Percentiles rank a stretch among this genome's conserved stretches.
phyloP scores from a whole-genome alignment of 1,284 basidiomycete species.

The Irpex sp. region DNA sequence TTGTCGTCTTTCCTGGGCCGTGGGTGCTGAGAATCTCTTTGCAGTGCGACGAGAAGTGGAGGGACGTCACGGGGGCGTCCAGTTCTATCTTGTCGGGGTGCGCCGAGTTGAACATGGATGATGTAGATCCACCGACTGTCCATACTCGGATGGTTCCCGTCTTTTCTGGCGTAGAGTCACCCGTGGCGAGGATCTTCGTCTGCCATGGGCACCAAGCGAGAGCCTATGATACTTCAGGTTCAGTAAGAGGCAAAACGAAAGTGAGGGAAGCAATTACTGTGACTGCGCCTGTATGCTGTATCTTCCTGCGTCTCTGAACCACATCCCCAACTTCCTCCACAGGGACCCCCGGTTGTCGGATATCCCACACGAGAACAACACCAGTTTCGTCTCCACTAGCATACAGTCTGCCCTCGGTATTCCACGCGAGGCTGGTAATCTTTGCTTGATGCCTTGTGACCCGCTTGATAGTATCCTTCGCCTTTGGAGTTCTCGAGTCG shows the following conservation, averaged over 20 bases:
- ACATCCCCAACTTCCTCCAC: conserved; percentile 52
- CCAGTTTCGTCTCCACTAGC: conserved; percentile 51
- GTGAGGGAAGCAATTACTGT: conserved; percentile 16
- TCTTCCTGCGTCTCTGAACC: conserved; percentile 45
- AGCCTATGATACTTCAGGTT: conserved; percentile 45
- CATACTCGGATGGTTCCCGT: conserved; percentile 77
- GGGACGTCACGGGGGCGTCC: conserved; percentile 68
- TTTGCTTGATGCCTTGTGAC: conserved; percentile 44
- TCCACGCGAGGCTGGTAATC: conserved; percentile 45
- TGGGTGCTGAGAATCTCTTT: conserved; percentile 53
- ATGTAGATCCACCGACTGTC: conserved; percentile 39
- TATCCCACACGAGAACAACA: conserved; percentile 48
- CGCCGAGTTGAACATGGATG: neutral
- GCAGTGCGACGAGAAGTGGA: conserved; percentile 38
- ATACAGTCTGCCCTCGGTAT: conserved; percentile 39
- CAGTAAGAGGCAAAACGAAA: neutral
- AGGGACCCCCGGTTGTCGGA: conserved; percentile 31
- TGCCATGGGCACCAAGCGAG: conserved; percentile 93
- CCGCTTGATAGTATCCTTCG: conserved; percentile 47
- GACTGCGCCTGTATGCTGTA: conserved; percentile 27
- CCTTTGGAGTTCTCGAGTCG: conserved; percentile 45
- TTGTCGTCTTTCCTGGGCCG: conserved; percentile 35
- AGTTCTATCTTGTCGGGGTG: conserved; percentile 54
- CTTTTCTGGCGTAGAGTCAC: conserved; percentile 61
- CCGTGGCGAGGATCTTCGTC: conserved; percentile 76